Conservation (phyloP, 2,329 filamentous ascomycete species). For the Acarospora socialis region DNA sequence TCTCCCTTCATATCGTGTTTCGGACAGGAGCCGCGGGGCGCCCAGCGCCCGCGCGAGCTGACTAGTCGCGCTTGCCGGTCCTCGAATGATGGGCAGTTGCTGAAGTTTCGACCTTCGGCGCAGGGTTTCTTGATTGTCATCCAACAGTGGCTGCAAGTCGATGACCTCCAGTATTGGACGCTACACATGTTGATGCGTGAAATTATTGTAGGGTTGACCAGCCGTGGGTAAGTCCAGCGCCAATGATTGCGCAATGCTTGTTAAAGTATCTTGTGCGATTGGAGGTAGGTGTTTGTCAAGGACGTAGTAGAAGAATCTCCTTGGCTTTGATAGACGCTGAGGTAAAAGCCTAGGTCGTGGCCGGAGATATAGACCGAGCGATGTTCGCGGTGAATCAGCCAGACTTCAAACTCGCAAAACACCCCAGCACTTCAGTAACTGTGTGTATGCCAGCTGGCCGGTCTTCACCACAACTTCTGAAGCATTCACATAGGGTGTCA, state of each 20-base stretch:
- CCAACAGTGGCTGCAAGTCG: constrained; percentile 35
- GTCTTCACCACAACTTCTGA: neutral
- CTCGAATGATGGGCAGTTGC: constrained; percentile 16
- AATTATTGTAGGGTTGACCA: neutral
- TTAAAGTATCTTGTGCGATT: no score
- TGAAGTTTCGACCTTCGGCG: constrained; percentile 18
- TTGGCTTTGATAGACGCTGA: neutral
- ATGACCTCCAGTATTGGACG: constrained; percentile 30
- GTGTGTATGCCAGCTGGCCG: neutral
- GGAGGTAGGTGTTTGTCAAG: neutral
- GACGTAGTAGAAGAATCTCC: neutral
- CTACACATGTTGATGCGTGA: constrained; percentile 29
- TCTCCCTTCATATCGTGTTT: constrained; percentile 19
- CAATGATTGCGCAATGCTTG: neutral
- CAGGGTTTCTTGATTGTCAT: constrained; percentile 33
- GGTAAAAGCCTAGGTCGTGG: neutral
- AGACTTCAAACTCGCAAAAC: no score
- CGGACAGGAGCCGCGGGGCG: constrained; percentile 19
- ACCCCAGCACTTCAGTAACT: no score
- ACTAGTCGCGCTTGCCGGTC: constrained; percentile 8
- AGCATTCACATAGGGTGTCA: neutral
- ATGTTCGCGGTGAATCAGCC: neutral
- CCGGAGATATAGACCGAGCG: neutral
- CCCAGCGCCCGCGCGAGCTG: constrained; percentile 10
- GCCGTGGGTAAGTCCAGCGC: neutral